phyloP scores from a whole-genome alignment of 2,329 filamentous ascomycete species.

The Colletotrichum echinochloae region DNA sequence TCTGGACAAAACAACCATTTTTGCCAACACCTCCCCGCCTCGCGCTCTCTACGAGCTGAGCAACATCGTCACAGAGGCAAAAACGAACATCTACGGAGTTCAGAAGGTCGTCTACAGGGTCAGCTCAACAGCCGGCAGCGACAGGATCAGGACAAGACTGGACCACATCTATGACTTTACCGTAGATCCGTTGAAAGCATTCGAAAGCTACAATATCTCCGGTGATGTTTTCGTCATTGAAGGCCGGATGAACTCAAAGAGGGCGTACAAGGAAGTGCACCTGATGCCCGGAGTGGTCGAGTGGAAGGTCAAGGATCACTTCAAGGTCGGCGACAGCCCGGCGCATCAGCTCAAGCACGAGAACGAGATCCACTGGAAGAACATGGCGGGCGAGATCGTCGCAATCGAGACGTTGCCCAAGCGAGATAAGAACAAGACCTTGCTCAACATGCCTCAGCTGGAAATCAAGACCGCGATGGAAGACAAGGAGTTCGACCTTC shows the following conservation, averaged over 20 bases:
- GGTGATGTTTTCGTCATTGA: slow-evolving; percentile 36
- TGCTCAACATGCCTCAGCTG: slow-evolving; percentile 43
- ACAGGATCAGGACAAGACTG: slow-evolving; percentile 41
- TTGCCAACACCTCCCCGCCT: slow-evolving; percentile 31
- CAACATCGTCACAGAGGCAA: slow-evolving; percentile 43
- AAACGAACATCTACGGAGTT: slow-evolving; percentile 42
- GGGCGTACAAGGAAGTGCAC: slow-evolving; percentile 41
- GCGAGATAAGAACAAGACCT: slow-evolving; percentile 40
- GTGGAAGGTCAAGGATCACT: slow-evolving; percentile 44
- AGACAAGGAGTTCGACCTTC: slow-evolving; percentile 46
- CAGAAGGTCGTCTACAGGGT: slow-evolving; percentile 46
- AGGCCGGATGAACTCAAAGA: slow-evolving; percentile 43
- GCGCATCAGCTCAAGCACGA: slow-evolving; percentile 43
- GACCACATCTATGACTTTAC: slow-evolving; percentile 49
- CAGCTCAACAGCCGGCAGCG: slow-evolving; percentile 29
- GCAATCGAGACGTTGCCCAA: slow-evolving; percentile 45
- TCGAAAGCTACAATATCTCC: slow-evolving; percentile 6
- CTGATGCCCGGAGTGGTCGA: slow-evolving; percentile 41
- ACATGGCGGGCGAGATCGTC: slow-evolving; percentile 41
- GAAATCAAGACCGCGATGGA: slow-evolving; percentile 42
- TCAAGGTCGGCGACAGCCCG: slow-evolving; percentile 43
- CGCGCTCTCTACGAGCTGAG: slow-evolving; percentile 46
- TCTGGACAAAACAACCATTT: slow-evolving; percentile 26
- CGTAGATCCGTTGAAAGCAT: slow-evolving; percentile 17
- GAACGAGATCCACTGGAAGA: slow-evolving; percentile 45